These are phyloP conservation scores for Lepraria neglecta DNA, from an alignment of 495 filamentous ascomycete genomes.

Conservation along the genomic window DNA sequence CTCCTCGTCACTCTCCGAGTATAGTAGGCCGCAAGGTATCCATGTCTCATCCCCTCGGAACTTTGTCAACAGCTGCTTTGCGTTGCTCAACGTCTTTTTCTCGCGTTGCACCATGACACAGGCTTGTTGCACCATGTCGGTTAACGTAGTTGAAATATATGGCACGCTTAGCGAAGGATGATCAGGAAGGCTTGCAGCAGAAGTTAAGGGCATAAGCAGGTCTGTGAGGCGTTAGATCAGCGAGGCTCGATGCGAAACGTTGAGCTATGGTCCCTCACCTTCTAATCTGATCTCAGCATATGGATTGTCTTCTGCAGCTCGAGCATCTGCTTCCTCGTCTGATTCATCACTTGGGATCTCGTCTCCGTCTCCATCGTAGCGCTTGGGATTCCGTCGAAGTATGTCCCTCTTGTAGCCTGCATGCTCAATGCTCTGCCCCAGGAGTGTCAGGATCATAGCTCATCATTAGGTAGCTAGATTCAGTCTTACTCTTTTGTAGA, in stretches of 20 bases:
- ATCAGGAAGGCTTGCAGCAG: slow-evolving; percentile 72
- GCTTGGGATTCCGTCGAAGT: slow-evolving; percentile 64
- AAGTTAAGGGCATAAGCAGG: slow-evolving; percentile 77
- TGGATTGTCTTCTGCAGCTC: slow-evolving; percentile 71
- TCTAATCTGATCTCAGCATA: slow-evolving; percentile 77
- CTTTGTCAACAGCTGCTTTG: slow-evolving; percentile 68
- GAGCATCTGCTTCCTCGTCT: slow-evolving; percentile 66
- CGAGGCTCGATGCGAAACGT: neutral
- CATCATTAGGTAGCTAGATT: neutral
- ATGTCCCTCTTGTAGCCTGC: slow-evolving; percentile 79
- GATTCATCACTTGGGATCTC: slow-evolving; percentile 73
- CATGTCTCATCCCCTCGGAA: slow-evolving; percentile 75
- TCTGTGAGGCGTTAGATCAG: slow-evolving; percentile 43
- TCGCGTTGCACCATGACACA: slow-evolving; percentile 71
- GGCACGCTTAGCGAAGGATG: slow-evolving; percentile 80
- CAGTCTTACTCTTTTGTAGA: slow-evolving; percentile 72
- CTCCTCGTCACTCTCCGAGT: slow-evolving; percentile 46
- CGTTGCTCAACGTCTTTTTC: slow-evolving; percentile 63
- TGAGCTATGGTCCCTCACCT: slow-evolving; percentile 46
- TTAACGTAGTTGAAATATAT: slow-evolving; percentile 75
- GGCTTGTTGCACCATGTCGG: slow-evolving; percentile 64
- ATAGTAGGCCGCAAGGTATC: slow-evolving; percentile 63
- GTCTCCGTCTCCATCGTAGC: slow-evolving; percentile 80
- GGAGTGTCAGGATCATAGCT: slow-evolving; percentile 9
- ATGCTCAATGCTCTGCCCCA: slow-evolving; percentile 67